Evolutionary conservation across 116 monocot species (phyloP), one percentile per base, ranked within the genome.

Genomic region (Dioscorea cayenensis): DNA sequence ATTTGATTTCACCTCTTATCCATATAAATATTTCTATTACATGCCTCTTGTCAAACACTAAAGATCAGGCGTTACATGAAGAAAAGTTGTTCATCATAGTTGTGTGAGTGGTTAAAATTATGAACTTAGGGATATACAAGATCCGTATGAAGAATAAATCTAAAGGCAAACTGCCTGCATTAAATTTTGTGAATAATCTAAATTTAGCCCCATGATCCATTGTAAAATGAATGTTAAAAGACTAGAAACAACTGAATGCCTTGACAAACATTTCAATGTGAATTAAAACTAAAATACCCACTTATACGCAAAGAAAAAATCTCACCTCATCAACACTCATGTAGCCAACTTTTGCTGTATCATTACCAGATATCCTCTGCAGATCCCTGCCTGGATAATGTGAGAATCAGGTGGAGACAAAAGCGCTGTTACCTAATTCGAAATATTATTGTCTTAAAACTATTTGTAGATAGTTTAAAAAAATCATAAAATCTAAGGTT

Each of bases 381-480:
- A 97, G 76, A 82, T 97, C 97, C 86, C 97, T 97, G 88, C 87
- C 88, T 97, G 90, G 78, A 80, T 76, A 84, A 83, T 69, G 50
- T 77, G 67, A 78, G 70, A 81, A 87, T 94, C 73, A 85, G 72
- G 20, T 63, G 19, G 32, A 60, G 13, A 51, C n/a, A 48, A 60
- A 28, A 16, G 14, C 32, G 17, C 55, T n/a, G n/a, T 18, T 55
- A 55, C 17, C 2, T n/a, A 55, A 55, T 55, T 55, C n/a, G 17
- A 55, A 55, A 55, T n/a, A 55, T 55, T 18, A 55, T 13, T 52
- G 16, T n/a, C 19, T 55, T 16, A 55, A 55, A 55, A 19, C 10
- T 16, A 55, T 43, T 43, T 43, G 43, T 12, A 43, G 11, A 43
- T 10, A 43, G 12, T 43, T 43, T 12, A 6, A 12, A 43, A 43